Evolutionary conservation across 164 flowering plant genomes (phyloP), one percentile per base, ranked within the genome.

Genomic region (Cinnamomum micranthum): DNA sequence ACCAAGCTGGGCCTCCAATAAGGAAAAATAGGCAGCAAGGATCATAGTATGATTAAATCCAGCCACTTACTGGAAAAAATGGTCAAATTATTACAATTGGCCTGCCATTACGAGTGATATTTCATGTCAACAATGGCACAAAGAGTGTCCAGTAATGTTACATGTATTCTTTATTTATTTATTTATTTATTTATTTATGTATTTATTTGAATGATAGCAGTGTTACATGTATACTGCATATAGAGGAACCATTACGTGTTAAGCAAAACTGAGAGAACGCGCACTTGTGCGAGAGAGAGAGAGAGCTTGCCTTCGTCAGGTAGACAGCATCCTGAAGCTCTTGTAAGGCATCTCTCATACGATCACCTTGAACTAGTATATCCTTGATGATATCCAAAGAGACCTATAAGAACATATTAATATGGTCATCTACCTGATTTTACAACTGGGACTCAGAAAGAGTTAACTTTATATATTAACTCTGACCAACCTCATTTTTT

Each of bases 321-420:
- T 85, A 82, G 69, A 93, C 95, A 70, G 95, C 99, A 82, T 95
- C 96, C 81, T 93, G 98, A 74, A 95, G 93, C 76, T 92, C 90
- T 77, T 91, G 89, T 81, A 95, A 88, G 33, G 90, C 89, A 80
- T 89, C 89, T 79, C 78, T 85, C 77, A 93, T 84, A 24, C 70
- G 85, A 84, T 95, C 93, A 65, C 97, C 97, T 87, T 92, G 95
- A 19, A 89, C 89, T 64, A 87, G 50, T 77, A 95, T 89, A 81
- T 93, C 98, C 78, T 95, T 90, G 41, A 86, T 88, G 70, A 95
- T 87, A 78, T 95, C 99, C 80, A 80, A 82, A 22, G 98, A 81
- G 65, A 93, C 84, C 98, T 95, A 81, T 72, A 81, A 59, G 27
- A 77, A 69, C 52, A 78, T 64, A 65, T 13, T 35, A 70, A 72